Conservation (phyloP, 805 yeast genomes). For the Candida pseudofarinosa region DNA sequence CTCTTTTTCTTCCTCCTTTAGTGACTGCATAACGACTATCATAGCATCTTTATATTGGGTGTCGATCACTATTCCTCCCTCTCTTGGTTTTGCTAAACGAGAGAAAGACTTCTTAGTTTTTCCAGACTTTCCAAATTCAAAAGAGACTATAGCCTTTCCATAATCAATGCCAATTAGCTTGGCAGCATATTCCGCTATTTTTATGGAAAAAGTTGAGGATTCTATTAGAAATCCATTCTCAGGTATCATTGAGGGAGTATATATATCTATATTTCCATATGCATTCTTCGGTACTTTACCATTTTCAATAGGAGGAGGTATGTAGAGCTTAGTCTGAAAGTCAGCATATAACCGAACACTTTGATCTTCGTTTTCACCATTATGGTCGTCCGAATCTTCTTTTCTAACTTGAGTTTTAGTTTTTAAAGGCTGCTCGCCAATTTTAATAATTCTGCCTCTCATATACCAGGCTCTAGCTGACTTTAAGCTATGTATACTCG, state of each 20-base stretch:
- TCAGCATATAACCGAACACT: conserved; percentile 62
- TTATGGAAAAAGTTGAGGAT: conserved; percentile 27
- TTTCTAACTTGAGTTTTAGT: neutral
- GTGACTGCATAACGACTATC: conserved; percentile 42
- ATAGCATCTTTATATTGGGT: conserved; percentile 59
- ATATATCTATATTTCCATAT: conserved; percentile 81
- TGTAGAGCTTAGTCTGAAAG: conserved; percentile 69
- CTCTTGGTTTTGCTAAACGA: conserved; percentile 54
- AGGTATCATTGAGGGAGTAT: conserved; percentile 78
- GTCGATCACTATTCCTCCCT: conserved; percentile 76
- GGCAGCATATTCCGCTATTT: conserved; percentile 67
- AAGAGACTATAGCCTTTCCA: conserved; percentile 85
- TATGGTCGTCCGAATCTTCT: conserved; percentile 8
- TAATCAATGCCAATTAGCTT: conserved; percentile 64
- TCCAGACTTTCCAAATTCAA: conserved; percentile 57
- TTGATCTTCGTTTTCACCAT: conserved; percentile 52
- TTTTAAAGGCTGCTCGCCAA: conserved; percentile 66
- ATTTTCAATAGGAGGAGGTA: conserved; percentile 60
- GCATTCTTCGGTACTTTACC: conserved; percentile 73
- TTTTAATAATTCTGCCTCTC: conserved; percentile 67
- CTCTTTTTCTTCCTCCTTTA: conserved; percentile 48
- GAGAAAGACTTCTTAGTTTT: conserved; percentile 30
- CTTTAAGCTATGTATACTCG: conserved; percentile 57
- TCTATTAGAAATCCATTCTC: conserved; percentile 61
- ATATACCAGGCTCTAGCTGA: conserved; percentile 87